Conservation (phyloP, 176 grass and related monocot genomes). For the Oryza coarctata region DNA sequence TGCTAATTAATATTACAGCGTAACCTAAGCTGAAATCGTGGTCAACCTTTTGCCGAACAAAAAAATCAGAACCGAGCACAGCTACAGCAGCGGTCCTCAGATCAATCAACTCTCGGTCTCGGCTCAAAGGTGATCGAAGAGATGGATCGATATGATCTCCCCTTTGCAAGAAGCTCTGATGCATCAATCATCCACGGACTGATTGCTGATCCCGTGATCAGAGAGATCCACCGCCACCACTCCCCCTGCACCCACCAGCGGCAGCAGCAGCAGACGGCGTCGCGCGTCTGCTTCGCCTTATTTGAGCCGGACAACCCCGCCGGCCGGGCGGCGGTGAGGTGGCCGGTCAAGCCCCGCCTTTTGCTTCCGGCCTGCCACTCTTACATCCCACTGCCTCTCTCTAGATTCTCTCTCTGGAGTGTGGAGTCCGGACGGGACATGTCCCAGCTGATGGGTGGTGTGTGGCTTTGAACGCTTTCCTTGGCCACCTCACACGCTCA, state of each 20-base stretch:
- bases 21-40: background rate
- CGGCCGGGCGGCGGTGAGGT: no score
- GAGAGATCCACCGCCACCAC: background rate
- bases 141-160: background rate
- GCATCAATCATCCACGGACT: background rate
- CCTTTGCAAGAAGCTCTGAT: background rate
- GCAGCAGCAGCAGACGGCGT: no score
- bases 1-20: no score
- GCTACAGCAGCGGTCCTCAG: no score
- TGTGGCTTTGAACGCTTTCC: constrained; percentile 35
- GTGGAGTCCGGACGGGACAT: background rate
- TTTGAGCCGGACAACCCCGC: background rate
- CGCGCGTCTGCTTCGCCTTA: constrained; percentile 16
- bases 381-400: background rate
- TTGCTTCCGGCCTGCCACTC: constrained; percentile 19
- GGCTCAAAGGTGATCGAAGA: background rate
- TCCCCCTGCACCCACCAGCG: no score
- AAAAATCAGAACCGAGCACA: background rate
- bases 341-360: constrained; percentile 57
- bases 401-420: no score
- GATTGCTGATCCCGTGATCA: background rate
- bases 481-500: background rate
- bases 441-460: constrained; percentile 11
- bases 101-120: background rate
- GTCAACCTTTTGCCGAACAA: no score